Evolutionary conservation across 192 early-diverging fungal genomes (phyloP), one percentile per base, ranked within the genome.

Genomic region (Backusella morwellensis): DNA sequence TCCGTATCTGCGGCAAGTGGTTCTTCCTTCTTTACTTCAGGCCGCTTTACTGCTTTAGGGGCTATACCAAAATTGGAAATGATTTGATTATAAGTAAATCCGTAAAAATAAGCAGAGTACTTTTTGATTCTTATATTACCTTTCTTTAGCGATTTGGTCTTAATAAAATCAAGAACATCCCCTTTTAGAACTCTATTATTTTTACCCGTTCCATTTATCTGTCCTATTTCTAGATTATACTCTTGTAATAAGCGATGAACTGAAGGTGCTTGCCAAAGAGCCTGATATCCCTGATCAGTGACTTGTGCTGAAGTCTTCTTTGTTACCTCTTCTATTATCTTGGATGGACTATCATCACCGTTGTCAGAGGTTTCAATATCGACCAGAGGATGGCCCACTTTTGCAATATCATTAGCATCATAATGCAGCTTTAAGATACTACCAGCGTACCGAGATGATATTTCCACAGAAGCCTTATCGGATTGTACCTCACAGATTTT

Each of bases 381-480:
- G 3, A 80, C 82, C 50, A 99, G 87, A 8, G 97, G 93, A 14
- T 87, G 82, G 17, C 97, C 97, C 29, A 99, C 97, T 78, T 86
- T 90, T 14, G 97, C 97, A 87, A 99, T 94, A 36, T 95, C 95
- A 75, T 94, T 94, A 19, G 91, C 88, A 35, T 90, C 85, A 78
- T 97, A 93, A 82, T 97, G 83, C 9, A 99, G 84, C 75, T 94
- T 92, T 19, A 79, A 86, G 67, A 99, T 87, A 21, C 86, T 88
- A 67, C 97, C 97, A 72, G 97, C 92, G 76, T 92, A 99, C 8
- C 97, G 90, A 23, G 96, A 97, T 19, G 97, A 95, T 82, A 99
- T 98, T 83, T 99, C 96, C 17, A 97, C 97, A n/a, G 97, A 94
- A 19, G 97, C 97, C 87, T 99, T 99, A 84, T 99, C 97, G 6